Conservation (phyloP, 2,329 filamentous ascomycete genomes). For the Paracoccidioides lutzii region DNA sequence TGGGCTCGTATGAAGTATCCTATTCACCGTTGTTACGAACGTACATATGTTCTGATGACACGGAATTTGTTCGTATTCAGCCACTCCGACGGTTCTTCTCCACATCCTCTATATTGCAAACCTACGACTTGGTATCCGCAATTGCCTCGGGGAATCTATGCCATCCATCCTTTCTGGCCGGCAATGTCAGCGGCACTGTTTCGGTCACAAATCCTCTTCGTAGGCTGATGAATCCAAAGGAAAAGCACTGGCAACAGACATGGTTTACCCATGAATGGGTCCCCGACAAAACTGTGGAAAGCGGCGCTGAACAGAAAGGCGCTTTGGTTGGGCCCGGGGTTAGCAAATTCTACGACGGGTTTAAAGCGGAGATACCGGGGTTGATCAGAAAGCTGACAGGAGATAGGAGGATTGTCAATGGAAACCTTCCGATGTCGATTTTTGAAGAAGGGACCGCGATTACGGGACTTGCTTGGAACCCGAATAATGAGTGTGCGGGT, state of each 20-base stretch:
- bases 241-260: constrained; percentile 39
- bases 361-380: constrained; percentile 27
- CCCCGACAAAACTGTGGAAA: constrained; percentile 14
- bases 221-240: constrained; percentile 38
- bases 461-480: constrained; percentile 54
- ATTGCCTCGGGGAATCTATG: constrained; percentile 26
- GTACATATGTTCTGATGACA: constrained; percentile 43
- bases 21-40: constrained; percentile 46
- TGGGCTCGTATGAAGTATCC: constrained; percentile 35
- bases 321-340: constrained; percentile 18
- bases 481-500: constrained; percentile 50
- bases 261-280: constrained; percentile 49
- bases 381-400: constrained; percentile 20
- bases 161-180: constrained; percentile 43
- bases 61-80: constrained; percentile 37
- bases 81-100: constrained; percentile 42
- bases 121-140: constrained; percentile 26
- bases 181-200: constrained; percentile 40
- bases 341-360: constrained; percentile 34
- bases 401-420: constrained; percentile 22
- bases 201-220: constrained; percentile 40
- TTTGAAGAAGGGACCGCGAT: constrained; percentile 52
- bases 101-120: constrained; percentile 35
- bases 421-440: constrained; percentile 31
- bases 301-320: background rate